Percentiles rank a stretch among this genome's conserved stretches.
Evolutionary conservation across 495 filamentous ascomycete species (phyloP).

Genomic region (Xylaria grammica): DNA sequence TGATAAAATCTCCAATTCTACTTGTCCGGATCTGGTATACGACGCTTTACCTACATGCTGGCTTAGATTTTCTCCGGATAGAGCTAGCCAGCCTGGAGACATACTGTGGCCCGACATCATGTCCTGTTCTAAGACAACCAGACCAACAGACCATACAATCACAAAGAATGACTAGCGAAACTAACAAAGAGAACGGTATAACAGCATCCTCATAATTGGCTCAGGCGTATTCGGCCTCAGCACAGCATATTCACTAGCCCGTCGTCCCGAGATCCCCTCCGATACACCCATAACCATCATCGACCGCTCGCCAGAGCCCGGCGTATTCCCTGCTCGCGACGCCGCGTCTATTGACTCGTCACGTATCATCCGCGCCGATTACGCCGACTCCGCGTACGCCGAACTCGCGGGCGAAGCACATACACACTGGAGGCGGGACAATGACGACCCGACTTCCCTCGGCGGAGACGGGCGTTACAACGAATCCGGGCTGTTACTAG

Average conservation of each 20-base stretch:
- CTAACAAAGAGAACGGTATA: not conserved
- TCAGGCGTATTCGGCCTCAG: conserved; percentile 79
- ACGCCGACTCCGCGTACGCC: conserved; percentile 74
- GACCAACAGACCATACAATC: no score
- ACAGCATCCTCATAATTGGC: conserved; percentile 74
- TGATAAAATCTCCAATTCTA: conserved; percentile 7
- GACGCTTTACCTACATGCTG: conserved; percentile 8
- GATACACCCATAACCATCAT: conserved; percentile 66
- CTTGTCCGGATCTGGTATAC: no score
- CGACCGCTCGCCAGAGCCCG: conserved; percentile 62
- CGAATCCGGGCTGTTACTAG: conserved; percentile 76
- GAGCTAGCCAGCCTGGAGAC: not conserved
- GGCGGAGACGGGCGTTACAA: conserved; percentile 73
- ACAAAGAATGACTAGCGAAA: not conserved
- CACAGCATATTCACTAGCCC: conserved; percentile 67
- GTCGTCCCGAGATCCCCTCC: conserved; percentile 57
- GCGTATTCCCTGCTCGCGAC: conserved; percentile 68
- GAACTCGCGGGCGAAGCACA: conserved; percentile 71
- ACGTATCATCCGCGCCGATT: conserved; percentile 83
- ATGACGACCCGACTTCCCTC: conserved; percentile 49
- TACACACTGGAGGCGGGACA: conserved; percentile 68
- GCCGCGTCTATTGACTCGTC: conserved; percentile 76
- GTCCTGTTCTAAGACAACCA: no score
- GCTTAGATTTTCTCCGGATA: not conserved
- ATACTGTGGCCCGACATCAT: no score